Base-by-base conservation (phyloP, 2,329 filamentous ascomycete genomes). In the Colletotrichum sp. region DNA sequence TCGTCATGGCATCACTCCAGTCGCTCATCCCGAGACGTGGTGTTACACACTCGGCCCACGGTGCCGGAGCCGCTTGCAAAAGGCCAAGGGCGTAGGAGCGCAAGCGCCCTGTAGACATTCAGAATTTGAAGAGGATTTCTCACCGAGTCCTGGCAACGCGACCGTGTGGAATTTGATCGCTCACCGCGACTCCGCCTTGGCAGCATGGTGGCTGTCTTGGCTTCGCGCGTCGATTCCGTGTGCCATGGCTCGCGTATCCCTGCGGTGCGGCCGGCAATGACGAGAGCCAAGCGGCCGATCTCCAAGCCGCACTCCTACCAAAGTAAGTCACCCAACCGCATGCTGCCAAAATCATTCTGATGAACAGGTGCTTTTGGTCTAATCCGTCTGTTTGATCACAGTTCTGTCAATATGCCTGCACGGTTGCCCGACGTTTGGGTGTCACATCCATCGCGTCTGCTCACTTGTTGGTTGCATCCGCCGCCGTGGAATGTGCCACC, bases 211-310 rank as follows among this genome's bases (percentile, higher is more conserved):
- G 32, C 26, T 34, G 18, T 72, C 73, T 76, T 76, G 73, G 64
- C 73, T 32, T 49, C 71, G 34, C 70, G 60, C 59, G n/a, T 62
- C n/a, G 21, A 72, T 76, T 73, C 59, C 74, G 74, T 76, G 26
- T 74, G 74, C 74, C 74, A 76, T 65, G 60, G 70, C 71, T 57
- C 34, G 64, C 70, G 13, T 24, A 73, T 64, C 74, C 73, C 74
- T 76, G 70, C 49, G 36, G 32, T 16, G 21, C 70, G 24, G 28
- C 49, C 32, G 59, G 26, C 34, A 30, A 76, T 76, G 74, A 76
- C 74, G 74, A 55, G 16, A 60, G 74, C 74, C 74, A 76, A 76
- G 74, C 55, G 24, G 74, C 13, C 64, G 74, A 76, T 76, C 74
- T 32, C 34, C 28, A 76, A 69, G 74, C 49, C 74, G 52, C 70